Evolutionary conservation across 2,329 filamentous ascomycete genomes (phyloP).

Genomic region (Phyllosticta citrichinensis): DNA sequence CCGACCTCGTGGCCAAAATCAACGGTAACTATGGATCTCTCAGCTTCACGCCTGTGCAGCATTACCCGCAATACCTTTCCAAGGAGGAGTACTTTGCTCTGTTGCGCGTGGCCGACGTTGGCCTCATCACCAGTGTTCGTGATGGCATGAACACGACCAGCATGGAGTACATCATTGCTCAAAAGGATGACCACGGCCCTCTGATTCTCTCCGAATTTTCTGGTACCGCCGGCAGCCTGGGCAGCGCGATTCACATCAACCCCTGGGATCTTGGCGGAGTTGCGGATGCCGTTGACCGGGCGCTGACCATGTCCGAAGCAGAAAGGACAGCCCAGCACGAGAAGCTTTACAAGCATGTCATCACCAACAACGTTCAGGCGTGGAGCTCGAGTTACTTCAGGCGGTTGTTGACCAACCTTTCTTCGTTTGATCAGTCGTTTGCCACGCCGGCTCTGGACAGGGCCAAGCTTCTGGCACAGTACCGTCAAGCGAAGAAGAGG

Average conservation of each 20-base stretch:
- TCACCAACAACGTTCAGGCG: slow-evolving; percentile 71
- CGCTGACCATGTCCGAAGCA: slow-evolving; percentile 62
- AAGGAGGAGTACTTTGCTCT: slow-evolving; percentile 90
- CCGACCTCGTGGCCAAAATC: slow-evolving; percentile 81
- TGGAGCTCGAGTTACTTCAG: slow-evolving; percentile 77
- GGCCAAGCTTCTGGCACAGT: slow-evolving; percentile 59
- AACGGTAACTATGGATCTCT: slow-evolving; percentile 84
- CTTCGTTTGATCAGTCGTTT: slow-evolving; percentile 62
- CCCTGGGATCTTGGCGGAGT: slow-evolving; percentile 86
- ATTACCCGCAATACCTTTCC: slow-evolving; percentile 86
- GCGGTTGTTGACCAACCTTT: slow-evolving; percentile 69
- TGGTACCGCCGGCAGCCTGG: slow-evolving; percentile 77
- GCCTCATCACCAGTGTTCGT: slow-evolving; percentile 86
- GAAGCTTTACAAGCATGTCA: slow-evolving; percentile 73
- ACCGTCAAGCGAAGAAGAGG: slow-evolving; percentile 64
- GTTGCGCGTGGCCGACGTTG: slow-evolving; percentile 81
- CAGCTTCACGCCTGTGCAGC: slow-evolving; percentile 81
- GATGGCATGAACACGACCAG: slow-evolving; percentile 98
- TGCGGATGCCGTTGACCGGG: slow-evolving; percentile 70
- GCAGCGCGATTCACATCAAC: slow-evolving; percentile 88
- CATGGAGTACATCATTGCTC: slow-evolving; percentile 87
- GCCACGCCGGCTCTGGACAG: slow-evolving; percentile 77
- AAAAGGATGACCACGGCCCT: slow-evolving; percentile 76
- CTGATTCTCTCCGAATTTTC: slow-evolving; percentile 95
- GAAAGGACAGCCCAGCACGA: slow-evolving; percentile 60